Percentiles rank a stretch among this genome's conserved stretches.
Conservation (phyloP, 2,329 filamentous ascomycete species). For the Drechslerella dactyloides region DNA sequence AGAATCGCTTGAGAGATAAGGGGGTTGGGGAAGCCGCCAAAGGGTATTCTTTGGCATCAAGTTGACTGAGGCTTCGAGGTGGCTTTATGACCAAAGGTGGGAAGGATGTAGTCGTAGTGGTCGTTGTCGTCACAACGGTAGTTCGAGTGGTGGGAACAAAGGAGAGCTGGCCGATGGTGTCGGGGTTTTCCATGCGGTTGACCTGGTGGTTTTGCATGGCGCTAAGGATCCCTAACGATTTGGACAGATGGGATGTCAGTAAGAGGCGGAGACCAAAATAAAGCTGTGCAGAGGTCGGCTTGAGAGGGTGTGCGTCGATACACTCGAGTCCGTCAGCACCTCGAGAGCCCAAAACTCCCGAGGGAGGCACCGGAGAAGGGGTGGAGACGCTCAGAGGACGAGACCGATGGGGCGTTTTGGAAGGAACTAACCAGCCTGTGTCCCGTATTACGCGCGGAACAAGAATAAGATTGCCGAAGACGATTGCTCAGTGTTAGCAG, state of each 20-base stretch:
- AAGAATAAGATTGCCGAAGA: no score
- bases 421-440: no score
- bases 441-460: no score
- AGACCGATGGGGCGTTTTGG: no score
- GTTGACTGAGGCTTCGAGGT: constrained; percentile 56
- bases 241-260: background rate
- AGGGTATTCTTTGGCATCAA: constrained; percentile 89
- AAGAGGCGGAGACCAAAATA: background rate
- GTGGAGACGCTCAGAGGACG: no score
- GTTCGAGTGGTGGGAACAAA: constrained; percentile 56
- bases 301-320: background rate
- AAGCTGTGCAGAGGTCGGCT: background rate
- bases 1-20: constrained; percentile 75
- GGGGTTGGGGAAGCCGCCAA: constrained; percentile 83
- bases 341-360: background rate
- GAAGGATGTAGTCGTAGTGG: constrained; percentile 55
- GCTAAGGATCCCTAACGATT: constrained; percentile 6
- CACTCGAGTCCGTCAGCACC: background rate
- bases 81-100: constrained; percentile 55
- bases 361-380: no score
- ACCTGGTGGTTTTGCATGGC: constrained; percentile 27
- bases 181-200: constrained; percentile 33
- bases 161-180: constrained; percentile 55
- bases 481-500: background rate
- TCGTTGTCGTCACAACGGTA: constrained; percentile 55